phyloP scores from a whole-genome alignment of 2,329 filamentous ascomycete genomes.

The Fusarium zealandicum region DNA sequence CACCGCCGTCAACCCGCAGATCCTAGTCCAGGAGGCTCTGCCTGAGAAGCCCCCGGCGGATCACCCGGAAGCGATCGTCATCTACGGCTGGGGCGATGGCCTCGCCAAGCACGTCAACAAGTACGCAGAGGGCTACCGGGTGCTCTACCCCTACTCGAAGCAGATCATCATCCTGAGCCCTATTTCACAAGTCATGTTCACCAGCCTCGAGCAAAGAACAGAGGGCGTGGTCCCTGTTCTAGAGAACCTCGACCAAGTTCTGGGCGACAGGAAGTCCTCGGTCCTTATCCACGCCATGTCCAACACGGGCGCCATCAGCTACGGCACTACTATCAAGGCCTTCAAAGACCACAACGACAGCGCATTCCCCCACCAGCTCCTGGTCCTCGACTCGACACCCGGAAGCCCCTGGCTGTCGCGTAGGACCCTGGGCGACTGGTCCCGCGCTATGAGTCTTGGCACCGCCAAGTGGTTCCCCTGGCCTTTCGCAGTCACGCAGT shows the following conservation, averaged over 20 bases:
- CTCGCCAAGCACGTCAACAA: constrained; percentile 62
- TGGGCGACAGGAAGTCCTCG: constrained; percentile 35
- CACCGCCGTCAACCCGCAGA: constrained; percentile 54
- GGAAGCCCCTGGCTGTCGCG: constrained; percentile 53
- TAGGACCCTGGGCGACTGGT: constrained; percentile 58
- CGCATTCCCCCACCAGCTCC: constrained; percentile 56
- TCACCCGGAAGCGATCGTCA: constrained; percentile 56
- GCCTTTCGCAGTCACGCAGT: constrained; percentile 57
- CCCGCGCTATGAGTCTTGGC: constrained; percentile 60
- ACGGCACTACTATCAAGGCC: constrained; percentile 57
- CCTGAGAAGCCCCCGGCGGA: constrained; percentile 27
- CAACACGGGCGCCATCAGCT: constrained; percentile 64
- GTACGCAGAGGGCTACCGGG: constrained; percentile 60
- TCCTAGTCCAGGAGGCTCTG: constrained; percentile 52
- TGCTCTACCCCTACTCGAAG: constrained; percentile 57
- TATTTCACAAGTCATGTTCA: constrained; percentile 56
- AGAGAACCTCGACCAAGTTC: constrained; percentile 39
- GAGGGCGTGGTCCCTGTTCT: constrained; percentile 55
- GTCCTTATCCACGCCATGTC: constrained; percentile 64
- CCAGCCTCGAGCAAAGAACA: constrained; percentile 52
- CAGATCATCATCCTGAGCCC: constrained; percentile 60
- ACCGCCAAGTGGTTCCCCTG: constrained; percentile 56
- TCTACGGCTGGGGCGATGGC: constrained; percentile 67
- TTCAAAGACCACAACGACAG: constrained; percentile 50
- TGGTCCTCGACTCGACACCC: constrained; percentile 62